Percentiles rank a stretch among this genome's conserved stretches.
Conservation (phyloP, 768 basidiomycete genomes). For the Gymnopilus dilepis region DNA sequence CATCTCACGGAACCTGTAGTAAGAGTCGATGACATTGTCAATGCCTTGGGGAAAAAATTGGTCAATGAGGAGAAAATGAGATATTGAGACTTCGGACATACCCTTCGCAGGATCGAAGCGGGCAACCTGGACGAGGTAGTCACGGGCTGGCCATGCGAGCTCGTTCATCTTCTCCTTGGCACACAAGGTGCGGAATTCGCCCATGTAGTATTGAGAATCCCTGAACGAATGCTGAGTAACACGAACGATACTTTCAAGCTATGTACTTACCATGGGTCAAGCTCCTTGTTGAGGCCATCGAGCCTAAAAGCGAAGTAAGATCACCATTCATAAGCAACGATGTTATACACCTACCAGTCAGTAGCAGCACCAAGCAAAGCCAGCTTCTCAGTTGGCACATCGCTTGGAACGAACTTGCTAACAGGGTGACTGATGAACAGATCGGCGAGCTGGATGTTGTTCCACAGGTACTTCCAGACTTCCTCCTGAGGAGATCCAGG, state of each 20-base stretch:
- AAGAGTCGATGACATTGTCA: slow-evolving; percentile 86
- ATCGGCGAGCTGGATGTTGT: slow-evolving; percentile 88
- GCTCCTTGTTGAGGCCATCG: slow-evolving; percentile 93
- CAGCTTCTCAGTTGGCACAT: slow-evolving; percentile 75
- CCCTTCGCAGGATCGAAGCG: slow-evolving; percentile 86
- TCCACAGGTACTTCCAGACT: slow-evolving; percentile 96
- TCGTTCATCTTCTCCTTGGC: slow-evolving; percentile 81
- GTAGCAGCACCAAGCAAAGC: slow-evolving; percentile 82
- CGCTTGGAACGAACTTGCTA: slow-evolving; percentile 89
- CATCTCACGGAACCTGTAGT: slow-evolving; percentile 78
- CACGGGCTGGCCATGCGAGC: slow-evolving; percentile 78
- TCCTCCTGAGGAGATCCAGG: slow-evolving; percentile 85
- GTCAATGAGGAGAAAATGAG: neutral
- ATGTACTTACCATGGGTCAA: slow-evolving; percentile 56
- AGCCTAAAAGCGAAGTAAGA: slow-evolving; percentile 53
- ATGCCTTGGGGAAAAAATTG: slow-evolving; percentile 60
- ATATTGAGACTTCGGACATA: slow-evolving; percentile 11
- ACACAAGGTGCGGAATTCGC: slow-evolving; percentile 81
- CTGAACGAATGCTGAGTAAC: slow-evolving; percentile 25
- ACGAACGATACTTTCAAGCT: no score
- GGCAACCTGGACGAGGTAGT: slow-evolving; percentile 92
- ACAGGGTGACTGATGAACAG: slow-evolving; percentile 95
- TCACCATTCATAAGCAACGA: neutral
- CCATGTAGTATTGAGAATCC: slow-evolving; percentile 91
- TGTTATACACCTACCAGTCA: slow-evolving; percentile 64